Base-by-base conservation (phyloP, 345 rosid genomes). In the Citrus mangshanensis region DNA sequence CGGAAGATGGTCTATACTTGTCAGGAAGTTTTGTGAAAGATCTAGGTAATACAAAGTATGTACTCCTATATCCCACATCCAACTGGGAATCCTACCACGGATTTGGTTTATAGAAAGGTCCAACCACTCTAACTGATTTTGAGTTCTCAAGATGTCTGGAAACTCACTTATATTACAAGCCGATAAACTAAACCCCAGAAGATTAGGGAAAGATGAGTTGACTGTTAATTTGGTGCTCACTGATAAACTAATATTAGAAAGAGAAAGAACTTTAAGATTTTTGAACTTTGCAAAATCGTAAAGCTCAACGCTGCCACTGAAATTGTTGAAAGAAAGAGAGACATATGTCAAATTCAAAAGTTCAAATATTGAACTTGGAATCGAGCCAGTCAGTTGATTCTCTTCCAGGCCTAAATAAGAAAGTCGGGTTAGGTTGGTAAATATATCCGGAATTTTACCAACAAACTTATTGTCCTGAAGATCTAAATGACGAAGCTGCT, bases 31-130 rank as follows among this genome's bases (percentile, higher is more conserved):
- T 1, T 21, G 7, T 16, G 59, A 18, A 55, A 55, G 59, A 6
- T 6, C 0, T 19, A 55, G 24, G 0, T 0, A 0, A 1, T 0
- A 0, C 8, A 21, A 55, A 55, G 24, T 55, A 16, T 55, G 22
- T 21, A 5, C 19, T 55, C 59, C 59, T 0, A 18, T 19, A 18
- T 55, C 22, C 59, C 59, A 55, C 22, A 55, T 55, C 59, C 59
- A 55, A 21, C 19, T 16, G 1, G 54, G 54, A 10, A 46, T 46
- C 54, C 54, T 1, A 10, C 54, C 18, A 14, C 0, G 54, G 54
- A 46, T 46, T 13, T 46, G 54, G 54, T 46, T 55, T 18, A 5
- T 0, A 55, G 59, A 55, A 55, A 55, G 59, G 5, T 19, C n/a
- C 4, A 55, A 18, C 21, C 8, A 4, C 59, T 55, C 2, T 55